Evolutionary conservation across 106 monocot species (phyloP).

Genomic region (Agapanthus africanus): DNA sequence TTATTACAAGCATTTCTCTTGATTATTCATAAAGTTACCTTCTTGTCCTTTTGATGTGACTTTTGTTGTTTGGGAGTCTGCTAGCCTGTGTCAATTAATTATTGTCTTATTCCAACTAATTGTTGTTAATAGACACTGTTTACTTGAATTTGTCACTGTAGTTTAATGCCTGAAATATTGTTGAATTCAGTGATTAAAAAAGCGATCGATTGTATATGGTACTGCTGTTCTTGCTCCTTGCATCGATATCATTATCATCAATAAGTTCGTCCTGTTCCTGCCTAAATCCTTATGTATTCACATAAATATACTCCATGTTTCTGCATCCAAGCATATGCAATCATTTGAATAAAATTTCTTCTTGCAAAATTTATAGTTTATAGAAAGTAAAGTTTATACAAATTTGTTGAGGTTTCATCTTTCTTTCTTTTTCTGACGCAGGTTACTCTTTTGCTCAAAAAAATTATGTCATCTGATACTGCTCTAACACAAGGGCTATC

Average conservation of each 20-base stretch:
- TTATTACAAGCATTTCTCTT: no score
- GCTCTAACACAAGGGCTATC: slow-evolving; percentile 34
- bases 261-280: no score
- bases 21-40: no score
- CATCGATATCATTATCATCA: no score
- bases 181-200: not conserved
- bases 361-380: no score
- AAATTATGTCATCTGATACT: slow-evolving; percentile 31
- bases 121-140: not conserved
- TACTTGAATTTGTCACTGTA: slow-evolving; percentile 1
- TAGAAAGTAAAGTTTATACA: no score
- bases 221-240: not conserved
- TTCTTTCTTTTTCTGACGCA: not conserved
- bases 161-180: not conserved
- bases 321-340: no score
- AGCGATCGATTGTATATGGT: no score
- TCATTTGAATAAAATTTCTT: no score
- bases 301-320: no score
- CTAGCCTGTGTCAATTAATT: not conserved
- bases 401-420: no score
- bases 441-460: slow-evolving; percentile 3
- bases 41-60: not conserved
- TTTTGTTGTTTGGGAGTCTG: not conserved
- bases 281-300: no score
- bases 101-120: not conserved